A percentile compares a stretch with the other conserved stretches of the same genome.
Evolutionary conservation across 768 basidiomycete genomes (phyloP).

Genomic region (Termitomyces eurrhizus): DNA sequence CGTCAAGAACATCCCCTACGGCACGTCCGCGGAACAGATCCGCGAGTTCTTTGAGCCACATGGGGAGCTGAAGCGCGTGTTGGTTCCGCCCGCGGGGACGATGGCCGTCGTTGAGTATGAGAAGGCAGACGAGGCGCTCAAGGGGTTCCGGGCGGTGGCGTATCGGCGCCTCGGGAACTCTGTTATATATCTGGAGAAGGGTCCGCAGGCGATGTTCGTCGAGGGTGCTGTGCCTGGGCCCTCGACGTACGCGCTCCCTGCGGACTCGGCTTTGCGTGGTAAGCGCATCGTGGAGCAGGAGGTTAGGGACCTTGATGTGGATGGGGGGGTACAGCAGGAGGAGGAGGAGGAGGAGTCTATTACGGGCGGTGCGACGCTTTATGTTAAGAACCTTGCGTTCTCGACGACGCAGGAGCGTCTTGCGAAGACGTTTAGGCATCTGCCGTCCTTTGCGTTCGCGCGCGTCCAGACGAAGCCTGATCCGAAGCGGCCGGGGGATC

Average conservation of each 20-base stretch:
- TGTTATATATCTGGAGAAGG: constrained; percentile 90
- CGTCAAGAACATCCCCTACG: constrained; percentile 96
- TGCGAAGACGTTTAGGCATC: constrained; percentile 59
- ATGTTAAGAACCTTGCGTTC: constrained; percentile 95
- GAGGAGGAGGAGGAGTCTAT: constrained; percentile 43
- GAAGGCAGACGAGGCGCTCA: constrained; percentile 47
- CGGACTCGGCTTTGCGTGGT: constrained; percentile 18
- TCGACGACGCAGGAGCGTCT: constrained; percentile 79
- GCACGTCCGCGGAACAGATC: constrained; percentile 73
- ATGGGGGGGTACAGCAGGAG: constrained; percentile 19
- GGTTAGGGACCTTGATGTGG: constrained; percentile 20
- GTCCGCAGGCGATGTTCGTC: constrained; percentile 79
- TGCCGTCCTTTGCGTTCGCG: constrained; percentile 83
- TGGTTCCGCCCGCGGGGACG: constrained; percentile 40
- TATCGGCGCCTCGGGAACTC: constrained; percentile 89
- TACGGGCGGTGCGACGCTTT: constrained; percentile 78
- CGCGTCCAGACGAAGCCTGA: constrained; percentile 90
- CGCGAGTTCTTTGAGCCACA: constrained; percentile 74
- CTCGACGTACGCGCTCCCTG: constrained; percentile 7
- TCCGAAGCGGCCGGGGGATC: constrained; percentile 60
- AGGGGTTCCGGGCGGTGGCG: constrained; percentile 63
- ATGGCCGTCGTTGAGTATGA: constrained; percentile 88
- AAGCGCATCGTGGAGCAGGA: constrained; percentile 42
- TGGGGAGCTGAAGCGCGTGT: constrained; percentile 62
- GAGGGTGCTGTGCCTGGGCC: constrained; percentile 29